Evolutionary conservation across 345 rosid species (phyloP).

Genomic region (Hypericum androsaemum): DNA sequence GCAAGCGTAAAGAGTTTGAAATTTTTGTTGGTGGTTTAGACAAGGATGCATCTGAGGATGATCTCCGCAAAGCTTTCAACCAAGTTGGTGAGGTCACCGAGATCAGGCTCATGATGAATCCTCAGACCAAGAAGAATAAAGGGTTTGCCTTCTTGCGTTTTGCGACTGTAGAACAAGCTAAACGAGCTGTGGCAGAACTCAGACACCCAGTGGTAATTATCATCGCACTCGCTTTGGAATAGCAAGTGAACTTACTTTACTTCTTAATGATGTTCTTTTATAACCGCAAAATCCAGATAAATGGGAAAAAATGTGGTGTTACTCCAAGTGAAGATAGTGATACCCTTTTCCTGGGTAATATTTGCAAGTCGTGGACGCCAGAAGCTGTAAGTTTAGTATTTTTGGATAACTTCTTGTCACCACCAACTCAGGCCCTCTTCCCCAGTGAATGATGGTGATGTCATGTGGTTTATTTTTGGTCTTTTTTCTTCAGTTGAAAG

Average conservation of each 20-base stretch:
- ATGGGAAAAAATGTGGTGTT: constrained; percentile 96
- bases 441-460: constrained; percentile 9
- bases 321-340: constrained; percentile 92
- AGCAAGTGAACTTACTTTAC: constrained; percentile 22
- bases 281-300: constrained; percentile 66
- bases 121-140: constrained; percentile 86
- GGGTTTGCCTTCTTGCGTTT: constrained; percentile 97
- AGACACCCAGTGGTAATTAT: constrained; percentile 81
- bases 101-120: constrained; percentile 80
- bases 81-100: constrained; percentile 80
- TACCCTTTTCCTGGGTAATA: constrained; percentile 92
- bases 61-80: constrained; percentile 65
- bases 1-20: constrained; percentile 92
- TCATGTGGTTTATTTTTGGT: constrained; percentile 14
- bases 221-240: constrained; percentile 21
- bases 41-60: constrained; percentile 75
- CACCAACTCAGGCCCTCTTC: constrained; percentile 11
- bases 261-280: constrained; percentile 20
- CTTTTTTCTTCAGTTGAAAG: constrained; percentile 63
- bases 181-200: constrained; percentile 66
- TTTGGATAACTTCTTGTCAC: constrained; percentile 17
- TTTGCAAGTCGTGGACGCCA: constrained; percentile 87
- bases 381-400: constrained; percentile 72
- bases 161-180: constrained; percentile 88
- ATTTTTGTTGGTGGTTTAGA: constrained; percentile 92